These are phyloP conservation scores for Pachysandra terminalis DNA, from an alignment of 164 flowering plant genomes.

Conservation along the genomic window DNA sequence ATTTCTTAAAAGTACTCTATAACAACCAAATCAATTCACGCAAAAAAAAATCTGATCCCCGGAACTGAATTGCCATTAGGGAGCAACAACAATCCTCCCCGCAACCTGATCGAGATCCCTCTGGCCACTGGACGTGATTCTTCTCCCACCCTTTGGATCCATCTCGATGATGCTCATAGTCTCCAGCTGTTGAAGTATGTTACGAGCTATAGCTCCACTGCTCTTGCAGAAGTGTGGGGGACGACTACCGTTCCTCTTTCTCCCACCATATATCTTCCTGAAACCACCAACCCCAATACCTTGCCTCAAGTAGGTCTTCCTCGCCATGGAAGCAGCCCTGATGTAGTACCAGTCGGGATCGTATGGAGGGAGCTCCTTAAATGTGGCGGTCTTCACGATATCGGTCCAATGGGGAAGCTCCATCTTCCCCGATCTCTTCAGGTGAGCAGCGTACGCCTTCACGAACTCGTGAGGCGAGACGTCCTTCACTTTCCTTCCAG, in stretches of 20 bases:
- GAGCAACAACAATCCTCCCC: slow-evolving; percentile 4
- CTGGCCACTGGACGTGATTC: too few species aligned
- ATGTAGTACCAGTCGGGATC: slow-evolving; percentile 91
- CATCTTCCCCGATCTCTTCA: slow-evolving; percentile 29
- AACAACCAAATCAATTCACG: too few species aligned
- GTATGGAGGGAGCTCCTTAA: slow-evolving; percentile 91
- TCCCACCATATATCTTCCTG: slow-evolving; percentile 83
- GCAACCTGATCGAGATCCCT: slow-evolving; percentile 16
- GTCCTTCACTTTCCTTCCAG: too few species aligned
- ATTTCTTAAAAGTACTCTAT: too few species aligned
- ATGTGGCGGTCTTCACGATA: too few species aligned
- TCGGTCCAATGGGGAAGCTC: slow-evolving; percentile 91
- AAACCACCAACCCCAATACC: slow-evolving; percentile 92
- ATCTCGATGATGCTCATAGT: slow-evolving; percentile 62
- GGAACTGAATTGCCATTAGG: too few species aligned
- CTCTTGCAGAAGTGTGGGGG: slow-evolving; percentile 91
- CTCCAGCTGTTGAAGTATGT: slow-evolving; percentile 79
- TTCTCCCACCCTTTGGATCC: slow-evolving; percentile 45
- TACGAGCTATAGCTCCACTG: slow-evolving; percentile 86
- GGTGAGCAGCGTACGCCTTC: too few species aligned
- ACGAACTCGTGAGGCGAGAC: too few species aligned
- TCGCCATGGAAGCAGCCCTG: slow-evolving; percentile 81
- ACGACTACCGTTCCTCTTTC: slow-evolving; percentile 87
- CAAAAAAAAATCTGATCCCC: too few species aligned
- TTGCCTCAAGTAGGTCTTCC: slow-evolving; percentile 72